Evolutionary conservation across 1,139 yeast species (phyloP).

Genomic region (Geotrichum reessii): DNA sequence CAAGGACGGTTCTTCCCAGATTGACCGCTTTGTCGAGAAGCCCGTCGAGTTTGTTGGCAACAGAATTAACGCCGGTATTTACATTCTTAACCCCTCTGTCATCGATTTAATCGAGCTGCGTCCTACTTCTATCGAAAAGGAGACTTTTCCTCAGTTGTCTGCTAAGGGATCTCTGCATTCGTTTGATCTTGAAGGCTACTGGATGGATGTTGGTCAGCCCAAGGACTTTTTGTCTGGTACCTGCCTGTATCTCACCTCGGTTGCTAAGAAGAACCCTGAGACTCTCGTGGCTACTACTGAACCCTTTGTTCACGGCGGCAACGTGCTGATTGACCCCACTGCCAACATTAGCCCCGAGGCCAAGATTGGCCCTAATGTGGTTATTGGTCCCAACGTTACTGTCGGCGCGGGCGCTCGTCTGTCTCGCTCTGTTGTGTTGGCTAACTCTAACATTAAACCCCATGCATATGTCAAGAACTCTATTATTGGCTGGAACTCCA

Average conservation of each 20-base stretch:
- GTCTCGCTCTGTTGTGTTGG: slow-evolving; percentile 87
- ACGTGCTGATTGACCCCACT: slow-evolving; percentile 89
- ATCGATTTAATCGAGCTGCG: slow-evolving; percentile 94
- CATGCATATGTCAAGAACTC: slow-evolving; percentile 98
- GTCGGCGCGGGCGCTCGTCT: slow-evolving; percentile 99
- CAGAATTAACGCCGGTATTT: slow-evolving; percentile 96
- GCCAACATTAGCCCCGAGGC: slow-evolving; percentile 92
- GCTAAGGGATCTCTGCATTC: slow-evolving; percentile 86
- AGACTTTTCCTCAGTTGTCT: slow-evolving; percentile 95
- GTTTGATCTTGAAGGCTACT: slow-evolving; percentile 96
- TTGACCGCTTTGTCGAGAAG: slow-evolving; percentile 98
- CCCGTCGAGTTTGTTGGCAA: slow-evolving; percentile 89
- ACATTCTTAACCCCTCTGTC: slow-evolving; percentile 93
- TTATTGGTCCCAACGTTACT: slow-evolving; percentile 92
- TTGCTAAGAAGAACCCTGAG: slow-evolving; percentile 73
- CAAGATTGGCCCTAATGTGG: slow-evolving; percentile 97
- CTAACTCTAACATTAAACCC: slow-evolving; percentile 88
- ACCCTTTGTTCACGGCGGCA: slow-evolving; percentile 80
- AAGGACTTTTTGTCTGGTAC: slow-evolving; percentile 98
- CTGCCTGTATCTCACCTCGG: slow-evolving; percentile 80
- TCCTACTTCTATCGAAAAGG: slow-evolving; percentile 99
- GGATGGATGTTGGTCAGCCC: slow-evolving; percentile 99
- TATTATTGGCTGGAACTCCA: slow-evolving; percentile 98
- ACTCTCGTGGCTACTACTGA: slow-evolving; percentile 57
- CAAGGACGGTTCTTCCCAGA: slow-evolving; percentile 87